Base-by-base conservation (phyloP, 2,329 filamentous ascomycete species). In the Cordyceps militaris region DNA sequence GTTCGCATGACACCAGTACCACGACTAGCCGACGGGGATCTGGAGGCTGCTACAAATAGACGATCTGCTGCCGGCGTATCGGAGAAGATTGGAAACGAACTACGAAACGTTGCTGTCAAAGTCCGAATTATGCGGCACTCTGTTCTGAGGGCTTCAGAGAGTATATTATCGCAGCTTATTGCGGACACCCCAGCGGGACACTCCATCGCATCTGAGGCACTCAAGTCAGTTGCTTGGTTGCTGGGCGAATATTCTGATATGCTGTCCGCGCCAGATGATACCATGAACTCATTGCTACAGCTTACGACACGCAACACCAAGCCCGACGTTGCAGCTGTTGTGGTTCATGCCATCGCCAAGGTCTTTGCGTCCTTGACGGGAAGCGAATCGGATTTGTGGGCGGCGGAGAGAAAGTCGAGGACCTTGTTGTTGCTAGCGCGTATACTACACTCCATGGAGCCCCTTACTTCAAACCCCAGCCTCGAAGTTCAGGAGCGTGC, bases 401-500 rank as follows among this genome's bases (percentile, higher is more conserved):
- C 85, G 10, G 70, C 82, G 0, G 84, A 87, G 66, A 80, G 87
- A 58, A 92, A 90, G 68, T 86, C 87, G 0, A 85, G 85, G 61
- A 84, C 88, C 34, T 84, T 87, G 9, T 79, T 97, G 3, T 77
- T 96, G 24, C 85, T 96, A 72, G 88, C 89, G 28, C 84, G 91
- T 2, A 84, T 97, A 7, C 82, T 96, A 21, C 84, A 94, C 68
- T 87, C 89, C 49, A 76, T 96, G 23, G 92, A 97, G 65, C 83
- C 86, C 1, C 73, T 97, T 16, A 84, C 86, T 0, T 79, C 86
- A 42, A 91, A 97, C 69, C 92, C 93, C 0, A 90, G 86, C 65
- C 79, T 99, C 1, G 94, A 99, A 69, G 91, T 99, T 3, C 94
- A 99, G 72, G 94, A 97, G 71, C 84, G 94, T 58, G 88, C 92